phyloP scores from a whole-genome alignment of 257 asterid species.

The Capsicum chinense region DNA sequence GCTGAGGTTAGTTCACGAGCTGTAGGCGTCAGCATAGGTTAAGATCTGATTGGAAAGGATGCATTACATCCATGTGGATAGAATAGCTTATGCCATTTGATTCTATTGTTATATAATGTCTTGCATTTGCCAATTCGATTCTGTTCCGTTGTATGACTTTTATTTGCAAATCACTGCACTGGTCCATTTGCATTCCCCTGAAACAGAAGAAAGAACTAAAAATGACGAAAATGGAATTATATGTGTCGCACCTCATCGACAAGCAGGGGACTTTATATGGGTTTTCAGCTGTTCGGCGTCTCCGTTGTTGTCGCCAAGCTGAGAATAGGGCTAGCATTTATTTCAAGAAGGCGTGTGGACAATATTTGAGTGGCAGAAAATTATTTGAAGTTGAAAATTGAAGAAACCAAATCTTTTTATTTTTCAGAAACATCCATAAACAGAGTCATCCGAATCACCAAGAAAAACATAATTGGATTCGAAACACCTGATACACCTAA shows the following conservation, averaged over 20 bases:
- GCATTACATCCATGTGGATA: not conserved
- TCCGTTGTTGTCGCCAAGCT: not conserved
- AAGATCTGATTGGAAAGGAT: not conserved
- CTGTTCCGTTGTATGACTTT: not conserved
- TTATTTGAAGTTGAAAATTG: conserved; percentile 9
- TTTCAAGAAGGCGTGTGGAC: not conserved
- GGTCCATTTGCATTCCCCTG: not conserved
- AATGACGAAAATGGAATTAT: not conserved
- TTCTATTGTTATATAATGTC: not conserved
- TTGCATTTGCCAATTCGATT: not conserved
- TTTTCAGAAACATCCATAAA: too few relatives aligned
- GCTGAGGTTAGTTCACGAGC: not conserved
- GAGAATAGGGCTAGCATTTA: not conserved
- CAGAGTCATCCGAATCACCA: not conserved
- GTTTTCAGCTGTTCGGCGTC: too few relatives aligned
- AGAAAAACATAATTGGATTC: not conserved
- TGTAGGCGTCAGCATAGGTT: not conserved
- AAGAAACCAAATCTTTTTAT: not conserved
- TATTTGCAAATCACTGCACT: not conserved
- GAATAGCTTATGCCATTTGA: not conserved
- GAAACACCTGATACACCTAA: not conserved
- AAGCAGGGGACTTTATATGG: too few relatives aligned
- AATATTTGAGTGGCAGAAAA: not conserved
- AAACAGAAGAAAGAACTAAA: not conserved
- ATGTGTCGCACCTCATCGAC: too few relatives aligned